Evolutionary conservation across 78 protist species (phyloP), one percentile per base, ranked within the genome.

Genomic region (Mantamonas sphyraenae): DNA sequence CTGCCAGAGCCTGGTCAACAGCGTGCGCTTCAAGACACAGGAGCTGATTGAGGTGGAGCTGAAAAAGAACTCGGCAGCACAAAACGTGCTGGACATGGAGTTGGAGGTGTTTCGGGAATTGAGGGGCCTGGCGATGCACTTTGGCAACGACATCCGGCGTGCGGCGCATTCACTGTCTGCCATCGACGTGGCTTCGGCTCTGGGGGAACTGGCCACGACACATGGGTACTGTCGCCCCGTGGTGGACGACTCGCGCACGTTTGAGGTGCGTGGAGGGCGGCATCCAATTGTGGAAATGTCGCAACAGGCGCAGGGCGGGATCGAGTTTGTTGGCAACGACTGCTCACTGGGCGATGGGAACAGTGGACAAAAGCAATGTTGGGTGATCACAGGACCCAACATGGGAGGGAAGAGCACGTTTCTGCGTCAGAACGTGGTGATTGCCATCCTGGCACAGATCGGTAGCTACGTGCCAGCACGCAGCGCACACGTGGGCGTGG

Each of bases 381-480:
- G 53, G 12, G 53, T 47, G 53, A 47, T 12, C 16, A 19, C 16
- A 47, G 16, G 53, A 47, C 77, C 88, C 0, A 90, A 90, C 68
- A 80, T 84, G 90, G 91, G 90, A n/a, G 95, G 95, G 22, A 90
- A 90, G 73, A 37, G 64, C 56, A 80, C 90, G 0, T 86, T 77
- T 35, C 33, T 90, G 19, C 55, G 90, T 12, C 87, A 79, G 67
- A 83, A 82, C 33, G 86, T 84, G 22, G 20, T 78, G 30, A 50
- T 86, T 9, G 56, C 58, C 14, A 30, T 86, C 0, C 1, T 86
- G 73, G 86, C 84, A 14, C 91, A 86, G 57, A 45, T 68, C 40
- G 91, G 91, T 30, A 61, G 62, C 22, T 77, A 39, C 56, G 86
- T 86, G 5, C 91, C 91, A n/a, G 84, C 85, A 0, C 28, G 3